These are phyloP conservation scores for Quercus cerris DNA, from an alignment of 306 rosid genomes.

Conservation along the genomic window DNA sequence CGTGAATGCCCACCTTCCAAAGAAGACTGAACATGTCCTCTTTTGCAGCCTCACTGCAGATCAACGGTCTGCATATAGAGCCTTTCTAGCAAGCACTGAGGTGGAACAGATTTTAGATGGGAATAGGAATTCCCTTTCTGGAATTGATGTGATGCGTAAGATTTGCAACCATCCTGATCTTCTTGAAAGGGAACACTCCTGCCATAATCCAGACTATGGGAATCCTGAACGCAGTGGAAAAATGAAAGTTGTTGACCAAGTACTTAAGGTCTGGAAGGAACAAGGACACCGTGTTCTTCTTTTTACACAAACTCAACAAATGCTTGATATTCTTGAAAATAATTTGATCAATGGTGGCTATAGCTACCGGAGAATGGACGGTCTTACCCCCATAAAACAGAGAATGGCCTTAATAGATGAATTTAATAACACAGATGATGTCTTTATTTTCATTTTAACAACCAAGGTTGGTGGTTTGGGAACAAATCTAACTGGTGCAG, in stretches of 20 bases:
- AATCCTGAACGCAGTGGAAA: slow-evolving; percentile 94
- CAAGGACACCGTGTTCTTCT: slow-evolving; percentile 97
- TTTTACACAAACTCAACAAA: slow-evolving; percentile 88
- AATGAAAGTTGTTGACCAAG: slow-evolving; percentile 92
- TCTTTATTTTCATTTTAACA: slow-evolving; percentile 84
- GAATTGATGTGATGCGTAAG: slow-evolving; percentile 96
- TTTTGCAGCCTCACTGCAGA: slow-evolving; percentile 90
- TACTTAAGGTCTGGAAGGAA: slow-evolving; percentile 94
- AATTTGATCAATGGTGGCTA: slow-evolving; percentile 56
- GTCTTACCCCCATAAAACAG: slow-evolving; percentile 81
- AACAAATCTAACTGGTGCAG: slow-evolving; percentile 90
- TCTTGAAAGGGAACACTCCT: slow-evolving; percentile 92
- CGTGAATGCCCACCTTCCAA: slow-evolving; percentile 90
- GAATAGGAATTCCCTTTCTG: slow-evolving; percentile 76
- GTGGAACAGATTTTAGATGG: slow-evolving; percentile 93
- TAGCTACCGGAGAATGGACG: slow-evolving; percentile 89
- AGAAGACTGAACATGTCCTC: slow-evolving; percentile 95
- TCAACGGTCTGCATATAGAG: slow-evolving; percentile 87
- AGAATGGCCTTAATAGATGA: slow-evolving; percentile 99
- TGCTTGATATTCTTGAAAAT: slow-evolving; percentile 87
- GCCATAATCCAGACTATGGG: slow-evolving; percentile 81
- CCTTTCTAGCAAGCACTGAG: slow-evolving; percentile 97
- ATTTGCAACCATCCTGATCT: slow-evolving; percentile 98
- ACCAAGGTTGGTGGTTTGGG: slow-evolving; percentile 99
- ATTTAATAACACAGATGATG: slow-evolving; percentile 71